A percentile compares a stretch with the other conserved stretches of the same genome.
Conservation (phyloP, 305 asterid genomes). For the Solanum hybrid region DNA sequence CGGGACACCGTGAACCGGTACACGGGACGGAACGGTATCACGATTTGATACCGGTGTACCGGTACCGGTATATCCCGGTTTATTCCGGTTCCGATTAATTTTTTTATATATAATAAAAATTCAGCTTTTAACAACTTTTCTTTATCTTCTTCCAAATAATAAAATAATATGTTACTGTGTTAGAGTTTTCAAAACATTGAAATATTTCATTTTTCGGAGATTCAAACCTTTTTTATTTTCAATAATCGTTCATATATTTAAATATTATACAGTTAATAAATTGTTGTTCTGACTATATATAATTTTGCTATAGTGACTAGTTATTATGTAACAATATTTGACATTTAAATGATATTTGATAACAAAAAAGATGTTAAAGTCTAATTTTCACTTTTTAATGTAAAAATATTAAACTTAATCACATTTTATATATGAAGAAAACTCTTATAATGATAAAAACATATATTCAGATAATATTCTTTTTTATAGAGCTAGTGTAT, state of each 20-base stretch:
- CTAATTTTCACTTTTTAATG: not conserved
- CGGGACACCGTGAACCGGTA: too few species aligned
- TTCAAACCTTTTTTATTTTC: too few species aligned
- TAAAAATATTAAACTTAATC: not conserved
- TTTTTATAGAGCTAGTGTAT: not conserved
- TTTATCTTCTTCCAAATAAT: not conserved
- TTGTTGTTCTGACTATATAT: not conserved
- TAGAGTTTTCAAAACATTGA: too few species aligned
- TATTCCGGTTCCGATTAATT: too few species aligned
- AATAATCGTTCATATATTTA: too few species aligned
- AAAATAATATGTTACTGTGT: too few species aligned
- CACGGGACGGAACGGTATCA: too few species aligned
- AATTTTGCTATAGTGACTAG: not conserved
- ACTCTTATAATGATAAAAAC: not conserved
- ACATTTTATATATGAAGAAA: not conserved
- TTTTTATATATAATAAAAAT: too few species aligned
- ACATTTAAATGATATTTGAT: not conserved
- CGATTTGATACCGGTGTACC: too few species aligned
- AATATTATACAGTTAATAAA: not conserved
- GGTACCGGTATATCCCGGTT: too few species aligned
- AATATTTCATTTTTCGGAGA: too few species aligned
- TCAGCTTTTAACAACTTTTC: not conserved
- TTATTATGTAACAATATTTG: not conserved
- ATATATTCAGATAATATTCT: not conserved
- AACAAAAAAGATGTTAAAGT: not conserved